These are phyloP conservation scores for Drechslerella coelobrocha DNA, from an alignment of 2,329 filamentous ascomycete species.

Conservation along the genomic window DNA sequence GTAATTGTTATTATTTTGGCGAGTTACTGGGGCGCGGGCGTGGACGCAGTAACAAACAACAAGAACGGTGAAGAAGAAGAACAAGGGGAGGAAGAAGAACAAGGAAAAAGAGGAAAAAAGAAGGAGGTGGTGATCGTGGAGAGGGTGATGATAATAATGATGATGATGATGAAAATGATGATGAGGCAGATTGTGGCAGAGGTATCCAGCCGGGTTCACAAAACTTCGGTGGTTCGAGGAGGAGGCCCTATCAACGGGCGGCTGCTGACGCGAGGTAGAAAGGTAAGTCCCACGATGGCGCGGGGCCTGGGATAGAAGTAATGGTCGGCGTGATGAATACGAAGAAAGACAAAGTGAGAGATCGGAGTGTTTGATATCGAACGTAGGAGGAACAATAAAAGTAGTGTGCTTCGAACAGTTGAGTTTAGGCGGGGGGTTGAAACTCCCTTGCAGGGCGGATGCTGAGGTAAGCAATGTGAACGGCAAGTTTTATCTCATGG, in stretches of 20 bases:
- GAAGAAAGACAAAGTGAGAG: background rate
- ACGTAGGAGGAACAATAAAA: background rate
- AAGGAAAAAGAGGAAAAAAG: slow-evolving; percentile 3
- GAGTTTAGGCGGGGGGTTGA: background rate
- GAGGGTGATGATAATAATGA: no score
- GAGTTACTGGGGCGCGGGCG: background rate
- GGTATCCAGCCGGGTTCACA: background rate
- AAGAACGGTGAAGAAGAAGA: slow-evolving; percentile 16
- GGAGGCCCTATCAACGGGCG: background rate
- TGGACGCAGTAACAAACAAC: slow-evolving; percentile 1
- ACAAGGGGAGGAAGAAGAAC: slow-evolving; percentile 13
- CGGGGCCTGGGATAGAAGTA: background rate
- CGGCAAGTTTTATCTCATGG: background rate
- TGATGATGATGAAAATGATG: no score
- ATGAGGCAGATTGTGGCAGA: no score
- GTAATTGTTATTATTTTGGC: slow-evolving; percentile 6
- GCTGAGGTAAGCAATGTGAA: background rate
- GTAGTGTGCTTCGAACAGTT: background rate
- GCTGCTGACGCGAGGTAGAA: background rate
- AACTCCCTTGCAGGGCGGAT: slow-evolving; percentile 3
- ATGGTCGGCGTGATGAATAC: background rate
- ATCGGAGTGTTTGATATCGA: background rate
- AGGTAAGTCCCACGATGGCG: background rate
- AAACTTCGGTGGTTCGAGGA: slow-evolving; percentile 2
- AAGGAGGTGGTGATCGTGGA: no score